Evolutionary conservation across 805 yeast species (phyloP), one percentile per base, ranked within the genome.

Genomic region (Hanseniaspora valbyensis): DNA sequence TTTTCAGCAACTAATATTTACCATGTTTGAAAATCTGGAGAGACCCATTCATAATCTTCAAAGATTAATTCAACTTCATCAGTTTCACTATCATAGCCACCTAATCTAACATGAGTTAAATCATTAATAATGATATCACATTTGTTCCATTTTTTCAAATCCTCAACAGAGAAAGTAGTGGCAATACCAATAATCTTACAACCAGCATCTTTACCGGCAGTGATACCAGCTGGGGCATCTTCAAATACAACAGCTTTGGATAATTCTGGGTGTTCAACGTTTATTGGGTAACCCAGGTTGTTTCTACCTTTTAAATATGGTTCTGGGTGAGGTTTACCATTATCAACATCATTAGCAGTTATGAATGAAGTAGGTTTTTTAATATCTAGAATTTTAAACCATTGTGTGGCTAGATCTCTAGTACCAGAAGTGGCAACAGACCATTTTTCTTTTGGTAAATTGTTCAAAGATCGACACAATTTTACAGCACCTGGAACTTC

Each of bases 401-500:
- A 86, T 58, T 80, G 77, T 59, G 77, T 71, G 51, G 94, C 95
- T 71, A 86, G 73, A 33, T 77, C 80, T 56, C 74, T 71, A 52
- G 89, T 81, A 58, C 95, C 95, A 45, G 87, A 78, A 26, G 95
- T 86, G 56, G 87, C 95, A 61, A 86, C 82, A 52, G 89, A 90
- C 87, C 95, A 86, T 67, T 78, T 78, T 61, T 69, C 71, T 61
- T 66, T 65, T 53, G 81, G 80, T 50, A 67, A 65, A 25, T 68
- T 61, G 62, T 75, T 75, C 57, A 81, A 69, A 14, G 67, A 66
- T 58, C 70, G 69, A 61, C 80, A 77, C 55, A 86, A 70, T 60
- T 76, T 77, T 44, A 76, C 74, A 49, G 87, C 81, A 52, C 95
- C 95, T 14, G 81, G 80, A 50, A 86, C 84, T 34, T 85, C 82